Evolutionary conservation across 257 asterid species (phyloP).

Genomic region (Coffea canephora): DNA sequence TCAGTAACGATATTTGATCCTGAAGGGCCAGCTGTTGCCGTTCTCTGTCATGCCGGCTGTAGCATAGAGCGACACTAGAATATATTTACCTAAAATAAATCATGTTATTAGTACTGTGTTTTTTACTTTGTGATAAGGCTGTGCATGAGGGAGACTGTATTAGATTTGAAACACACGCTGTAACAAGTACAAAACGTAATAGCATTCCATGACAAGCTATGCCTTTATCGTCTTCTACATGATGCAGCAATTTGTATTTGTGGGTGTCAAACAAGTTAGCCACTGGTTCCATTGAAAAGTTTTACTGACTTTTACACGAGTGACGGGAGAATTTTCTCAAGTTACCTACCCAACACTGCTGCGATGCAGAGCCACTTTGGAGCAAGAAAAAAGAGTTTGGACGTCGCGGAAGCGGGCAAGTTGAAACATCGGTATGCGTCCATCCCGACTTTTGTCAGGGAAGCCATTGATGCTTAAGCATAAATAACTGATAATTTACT

Average conservation of each 20-base stretch:
- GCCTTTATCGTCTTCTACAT: not conserved
- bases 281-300: too few species aligned
- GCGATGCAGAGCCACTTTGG: not conserved
- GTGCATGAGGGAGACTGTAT: not conserved
- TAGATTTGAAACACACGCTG: not conserved
- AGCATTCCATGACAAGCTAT: not conserved
- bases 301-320: too few species aligned
- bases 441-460: too few species aligned
- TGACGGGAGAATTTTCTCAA: too few species aligned
- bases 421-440: too few species aligned
- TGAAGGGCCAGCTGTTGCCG: conserved; percentile 1
- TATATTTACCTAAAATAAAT: not conserved
- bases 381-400: too few species aligned
- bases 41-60: not conserved
- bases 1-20: conserved; percentile 43
- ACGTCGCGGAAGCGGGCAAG: too few species aligned
- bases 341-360: not conserved
- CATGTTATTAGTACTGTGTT: not conserved
- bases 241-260: not conserved
- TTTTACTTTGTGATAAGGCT: not conserved
- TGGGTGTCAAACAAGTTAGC: not conserved
- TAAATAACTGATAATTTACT: too few species aligned
- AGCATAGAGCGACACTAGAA: not conserved
- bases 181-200: not conserved
- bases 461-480: too few species aligned